phyloP scores from a whole-genome alignment of 2,329 filamentous ascomycete genomes.

The Pseudogymnoascus verrucosus region DNA sequence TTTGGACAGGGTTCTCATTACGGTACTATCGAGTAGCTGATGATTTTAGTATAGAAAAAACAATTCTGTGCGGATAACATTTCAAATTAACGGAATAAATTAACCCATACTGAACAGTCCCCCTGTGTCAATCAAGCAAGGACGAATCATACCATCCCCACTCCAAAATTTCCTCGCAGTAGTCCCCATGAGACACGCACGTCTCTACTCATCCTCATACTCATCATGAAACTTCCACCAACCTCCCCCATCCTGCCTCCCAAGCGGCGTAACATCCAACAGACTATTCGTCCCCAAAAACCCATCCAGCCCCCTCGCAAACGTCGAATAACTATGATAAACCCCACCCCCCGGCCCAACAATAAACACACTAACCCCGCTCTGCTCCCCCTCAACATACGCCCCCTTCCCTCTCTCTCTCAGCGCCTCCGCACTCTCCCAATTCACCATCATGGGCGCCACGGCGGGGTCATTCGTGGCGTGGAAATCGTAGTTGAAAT shows the following conservation, averaged over 20 bases:
- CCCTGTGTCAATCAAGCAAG: not conserved
- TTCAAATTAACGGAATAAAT: not conserved
- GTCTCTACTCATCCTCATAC: slow-evolving; percentile 10
- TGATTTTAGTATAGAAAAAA: not conserved
- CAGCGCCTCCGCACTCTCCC: slow-evolving; percentile 7
- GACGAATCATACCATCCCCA: not conserved
- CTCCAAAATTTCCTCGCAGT: too few species aligned
- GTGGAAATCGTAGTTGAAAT: slow-evolving; percentile 36
- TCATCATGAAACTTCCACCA: slow-evolving; percentile 17
- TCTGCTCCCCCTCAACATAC: slow-evolving; percentile 27
- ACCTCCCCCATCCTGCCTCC: slow-evolving; percentile 24
- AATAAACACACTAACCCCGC: slow-evolving; percentile 32
- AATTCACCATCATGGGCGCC: slow-evolving; percentile 24
- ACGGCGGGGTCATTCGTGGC: slow-evolving; percentile 28
- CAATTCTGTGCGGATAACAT: not conserved
- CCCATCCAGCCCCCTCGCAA: slow-evolving; percentile 28
- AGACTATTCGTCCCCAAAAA: slow-evolving; percentile 27
- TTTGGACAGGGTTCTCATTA: not conserved
- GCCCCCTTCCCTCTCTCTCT: slow-evolving; percentile 15
- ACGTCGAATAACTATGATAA: slow-evolving; percentile 34
- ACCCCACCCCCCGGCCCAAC: slow-evolving; percentile 25
- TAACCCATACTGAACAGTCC: not conserved
- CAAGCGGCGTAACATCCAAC: slow-evolving; percentile 30
- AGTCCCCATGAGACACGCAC: not conserved
- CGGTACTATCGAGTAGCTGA: not conserved